Evolutionary conservation across 116 monocot species (phyloP).

Genomic region (Zostera marina): DNA sequence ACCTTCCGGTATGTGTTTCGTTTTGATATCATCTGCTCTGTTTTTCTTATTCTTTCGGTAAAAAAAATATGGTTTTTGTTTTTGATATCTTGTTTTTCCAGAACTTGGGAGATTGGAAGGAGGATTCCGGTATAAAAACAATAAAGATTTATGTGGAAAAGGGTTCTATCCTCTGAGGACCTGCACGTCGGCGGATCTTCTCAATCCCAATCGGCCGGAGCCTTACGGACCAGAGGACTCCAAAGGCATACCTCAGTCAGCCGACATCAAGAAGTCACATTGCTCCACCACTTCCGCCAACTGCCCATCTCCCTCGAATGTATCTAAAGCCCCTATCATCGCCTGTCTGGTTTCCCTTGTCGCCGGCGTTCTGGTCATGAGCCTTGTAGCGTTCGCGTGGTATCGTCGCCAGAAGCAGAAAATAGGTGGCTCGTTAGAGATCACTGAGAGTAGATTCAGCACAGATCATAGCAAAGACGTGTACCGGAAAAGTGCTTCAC

Average conservation of each 20-base stretch:
- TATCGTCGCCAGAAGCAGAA: slow-evolving; percentile 66
- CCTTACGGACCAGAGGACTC: slow-evolving; percentile 8
- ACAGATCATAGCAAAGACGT: slow-evolving; percentile 54
- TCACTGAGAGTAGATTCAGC: slow-evolving; percentile 47
- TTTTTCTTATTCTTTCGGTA: slow-evolving; percentile 1
- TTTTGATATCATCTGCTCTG: neutral
- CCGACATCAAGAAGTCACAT: slow-evolving; percentile 9
- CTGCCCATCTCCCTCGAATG: slow-evolving; percentile 22
- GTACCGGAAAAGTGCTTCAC: slow-evolving; percentile 35
- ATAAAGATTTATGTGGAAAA: slow-evolving; percentile 29
- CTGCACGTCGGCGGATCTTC: slow-evolving; percentile 19
- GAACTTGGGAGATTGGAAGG: slow-evolving; percentile 22
- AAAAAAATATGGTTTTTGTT: neutral
- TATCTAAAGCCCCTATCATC: slow-evolving; percentile 17
- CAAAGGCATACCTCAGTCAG: slow-evolving; percentile 20
- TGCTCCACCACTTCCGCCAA: slow-evolving; percentile 8
- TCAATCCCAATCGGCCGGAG: slow-evolving; percentile 22
- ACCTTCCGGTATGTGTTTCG: slow-evolving; percentile 31
- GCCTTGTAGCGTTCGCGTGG: slow-evolving; percentile 35
- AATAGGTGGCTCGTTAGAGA: slow-evolving; percentile 55
- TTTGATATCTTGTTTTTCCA: slow-evolving; percentile 5
- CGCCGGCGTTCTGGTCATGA: slow-evolving; percentile 17
- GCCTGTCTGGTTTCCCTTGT: slow-evolving; percentile 22
- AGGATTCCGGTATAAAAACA: slow-evolving; percentile 27
- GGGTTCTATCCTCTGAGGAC: slow-evolving; percentile 20